These are phyloP conservation scores for Amanita phalloides DNA, from an alignment of 768 basidiomycete species.

Conservation along the genomic window DNA sequence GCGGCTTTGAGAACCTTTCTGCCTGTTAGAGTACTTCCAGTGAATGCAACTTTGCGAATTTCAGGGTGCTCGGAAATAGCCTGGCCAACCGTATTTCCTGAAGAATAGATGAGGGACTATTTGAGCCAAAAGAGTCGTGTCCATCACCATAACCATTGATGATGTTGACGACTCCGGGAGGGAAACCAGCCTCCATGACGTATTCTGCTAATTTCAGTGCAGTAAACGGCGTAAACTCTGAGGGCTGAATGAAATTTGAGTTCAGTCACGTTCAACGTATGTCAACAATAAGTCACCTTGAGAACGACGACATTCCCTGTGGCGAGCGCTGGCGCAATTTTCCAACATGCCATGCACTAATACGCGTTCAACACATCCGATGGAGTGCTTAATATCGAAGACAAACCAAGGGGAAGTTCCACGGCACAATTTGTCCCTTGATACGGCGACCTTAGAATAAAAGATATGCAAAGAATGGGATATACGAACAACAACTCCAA, in stretches of 20 bases:
- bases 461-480: background rate
- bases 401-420: conserved; percentile 3
- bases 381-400: background rate
- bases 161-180: conserved; percentile 66
- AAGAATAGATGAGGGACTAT: background rate
- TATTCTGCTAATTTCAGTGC: conserved; percentile 43
- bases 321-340: conserved; percentile 67
- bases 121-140: background rate
- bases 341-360: conserved; percentile 48
- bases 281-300: conserved; percentile 25
- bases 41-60: conserved; percentile 55
- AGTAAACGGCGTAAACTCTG: conserved; percentile 64
- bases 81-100: conserved; percentile 43
- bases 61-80: conserved; percentile 55
- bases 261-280: background rate
- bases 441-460: background rate
- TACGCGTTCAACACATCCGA: background rate
- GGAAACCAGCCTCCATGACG: conserved; percentile 62
- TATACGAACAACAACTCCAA: conserved; percentile 14
- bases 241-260: conserved; percentile 32
- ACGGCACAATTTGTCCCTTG: conserved; percentile 3
- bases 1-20: conserved; percentile 68
- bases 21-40: conserved; percentile 61
- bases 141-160: conserved; percentile 49
- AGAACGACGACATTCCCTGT: conserved; percentile 65